phyloP scores from a whole-genome alignment of 2,329 filamentous ascomycete species.

The Scedosporium aurantiacum region DNA sequence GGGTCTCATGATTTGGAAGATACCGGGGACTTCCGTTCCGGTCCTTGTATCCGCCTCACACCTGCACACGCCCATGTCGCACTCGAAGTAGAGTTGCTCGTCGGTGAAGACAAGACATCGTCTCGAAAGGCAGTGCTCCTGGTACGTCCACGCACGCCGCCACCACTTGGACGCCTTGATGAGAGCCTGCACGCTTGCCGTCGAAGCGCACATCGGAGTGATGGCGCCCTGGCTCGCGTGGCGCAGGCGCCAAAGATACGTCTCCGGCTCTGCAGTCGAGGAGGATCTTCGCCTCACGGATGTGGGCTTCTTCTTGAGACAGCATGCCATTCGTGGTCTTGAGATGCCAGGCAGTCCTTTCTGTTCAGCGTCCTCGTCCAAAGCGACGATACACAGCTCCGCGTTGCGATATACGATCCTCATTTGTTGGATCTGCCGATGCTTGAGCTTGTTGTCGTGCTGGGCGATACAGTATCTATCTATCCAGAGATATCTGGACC shows the following conservation, averaged over 20 bases:
- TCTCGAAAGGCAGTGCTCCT: constrained; percentile 10
- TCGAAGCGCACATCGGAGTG: neutral
- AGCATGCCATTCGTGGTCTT: neutral
- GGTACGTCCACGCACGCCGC: constrained; percentile 11
- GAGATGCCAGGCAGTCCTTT: neutral
- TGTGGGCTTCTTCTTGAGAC: constrained; percentile 1
- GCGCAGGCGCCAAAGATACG: neutral
- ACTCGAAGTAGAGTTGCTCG: constrained; percentile 15
- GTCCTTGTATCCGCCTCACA: neutral
- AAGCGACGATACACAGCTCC: neutral
- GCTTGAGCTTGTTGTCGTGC: constrained; percentile 14
- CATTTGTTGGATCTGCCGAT: constrained; percentile 9
- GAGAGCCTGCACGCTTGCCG: neutral
- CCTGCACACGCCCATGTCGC: constrained; percentile 2
- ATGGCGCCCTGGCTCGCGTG: neutral
- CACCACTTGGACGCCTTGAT: constrained; percentile 8
- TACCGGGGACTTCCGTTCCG: neutral
- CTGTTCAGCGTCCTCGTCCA: neutral
- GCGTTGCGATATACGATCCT: constrained; percentile 3
- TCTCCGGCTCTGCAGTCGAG: neutral
- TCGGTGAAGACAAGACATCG: constrained; percentile 14
- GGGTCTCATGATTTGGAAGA: constrained; percentile 2
- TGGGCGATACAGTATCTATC: constrained; percentile 24
- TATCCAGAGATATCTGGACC: constrained; percentile 26
- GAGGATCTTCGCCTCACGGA: neutral